Conservation (phyloP, 2,329 filamentous ascomycete species). For the Ophiognomonia clavigignenti-juglandacearum region DNA sequence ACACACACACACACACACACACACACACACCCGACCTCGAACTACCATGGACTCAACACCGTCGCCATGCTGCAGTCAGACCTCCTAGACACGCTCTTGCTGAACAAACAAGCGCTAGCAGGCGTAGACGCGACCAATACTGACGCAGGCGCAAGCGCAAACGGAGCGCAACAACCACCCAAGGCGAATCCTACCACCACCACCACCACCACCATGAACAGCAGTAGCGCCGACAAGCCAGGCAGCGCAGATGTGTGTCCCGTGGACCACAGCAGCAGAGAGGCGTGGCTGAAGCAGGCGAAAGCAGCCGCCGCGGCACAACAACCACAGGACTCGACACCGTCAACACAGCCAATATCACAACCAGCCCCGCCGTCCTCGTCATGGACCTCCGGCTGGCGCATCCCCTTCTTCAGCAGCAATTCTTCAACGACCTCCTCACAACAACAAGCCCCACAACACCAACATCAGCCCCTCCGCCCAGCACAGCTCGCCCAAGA, state of each 20-base stretch:
- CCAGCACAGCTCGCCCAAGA: constrained; percentile 50
- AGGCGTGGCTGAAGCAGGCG: constrained; percentile 76
- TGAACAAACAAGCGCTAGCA: constrained; percentile 14
- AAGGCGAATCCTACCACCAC: not conserved
- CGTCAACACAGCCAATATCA: not conserved
- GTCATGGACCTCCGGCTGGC: constrained; percentile 28
- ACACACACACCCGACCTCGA: not conserved
- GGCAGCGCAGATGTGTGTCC: constrained; percentile 57
- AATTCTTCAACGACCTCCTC: constrained; percentile 16
- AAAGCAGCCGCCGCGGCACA: constrained; percentile 30
- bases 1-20: no score
- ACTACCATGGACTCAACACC: not conserved
- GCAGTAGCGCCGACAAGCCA: not conserved
- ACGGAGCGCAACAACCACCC: not conserved
- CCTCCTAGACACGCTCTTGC: constrained; percentile 13
- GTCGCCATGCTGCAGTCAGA: constrained; percentile 15
- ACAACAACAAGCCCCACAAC: constrained; percentile 5
- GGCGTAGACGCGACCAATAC: constrained; percentile 5
- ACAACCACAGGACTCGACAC: not conserved
- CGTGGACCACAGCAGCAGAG: constrained; percentile 84
- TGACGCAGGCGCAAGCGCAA: not conserved
- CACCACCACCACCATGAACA: constrained; percentile 1
- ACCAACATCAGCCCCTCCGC: constrained; percentile 9
- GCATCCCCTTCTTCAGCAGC: constrained; percentile 35
- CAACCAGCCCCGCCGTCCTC: constrained; percentile 25